Conservation (phyloP, 2,329 filamentous ascomycete genomes). For the Fusarium multiceps region DNA sequence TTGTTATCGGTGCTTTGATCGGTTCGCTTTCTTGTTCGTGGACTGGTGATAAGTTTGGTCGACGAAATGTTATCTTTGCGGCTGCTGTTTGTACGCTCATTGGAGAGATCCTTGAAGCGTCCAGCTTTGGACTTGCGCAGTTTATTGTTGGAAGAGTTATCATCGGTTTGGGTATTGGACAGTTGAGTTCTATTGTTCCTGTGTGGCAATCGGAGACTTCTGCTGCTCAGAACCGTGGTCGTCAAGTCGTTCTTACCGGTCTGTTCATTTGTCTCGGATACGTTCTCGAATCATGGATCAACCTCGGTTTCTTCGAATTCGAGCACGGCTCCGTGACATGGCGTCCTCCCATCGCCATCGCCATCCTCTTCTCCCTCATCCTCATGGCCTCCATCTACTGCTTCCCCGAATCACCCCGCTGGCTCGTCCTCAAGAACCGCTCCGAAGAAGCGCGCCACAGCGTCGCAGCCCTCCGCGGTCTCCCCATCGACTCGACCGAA, state of each 20-base stretch:
- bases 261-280: constrained; percentile 60
- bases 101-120: constrained; percentile 65
- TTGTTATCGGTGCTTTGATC: constrained; percentile 69
- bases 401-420: constrained; percentile 53
- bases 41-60: constrained; percentile 69
- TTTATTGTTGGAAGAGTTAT: constrained; percentile 60
- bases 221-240: constrained; percentile 64
- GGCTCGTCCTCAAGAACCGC: constrained; percentile 51
- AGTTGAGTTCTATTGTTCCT: constrained; percentile 63
- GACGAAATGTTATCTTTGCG: constrained; percentile 66
- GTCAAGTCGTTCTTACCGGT: constrained; percentile 59
- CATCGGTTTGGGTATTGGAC: constrained; percentile 64
- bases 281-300: constrained; percentile 57
- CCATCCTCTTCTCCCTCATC: constrained; percentile 48
- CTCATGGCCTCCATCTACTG: constrained; percentile 51
- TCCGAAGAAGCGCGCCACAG: constrained; percentile 48
- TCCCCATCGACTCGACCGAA: constrained; percentile 51
- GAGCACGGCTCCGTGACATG: constrained; percentile 42
- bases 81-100: constrained; percentile 63
- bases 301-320: constrained; percentile 56
- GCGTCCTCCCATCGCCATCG: constrained; percentile 56
- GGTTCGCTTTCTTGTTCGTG: constrained; percentile 55
- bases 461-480: constrained; percentile 55
- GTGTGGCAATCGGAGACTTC: constrained; percentile 65
- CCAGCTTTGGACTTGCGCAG: constrained; percentile 56